Conservation (phyloP, 73 alveolate genomes). For the Halteria grandinella region DNA sequence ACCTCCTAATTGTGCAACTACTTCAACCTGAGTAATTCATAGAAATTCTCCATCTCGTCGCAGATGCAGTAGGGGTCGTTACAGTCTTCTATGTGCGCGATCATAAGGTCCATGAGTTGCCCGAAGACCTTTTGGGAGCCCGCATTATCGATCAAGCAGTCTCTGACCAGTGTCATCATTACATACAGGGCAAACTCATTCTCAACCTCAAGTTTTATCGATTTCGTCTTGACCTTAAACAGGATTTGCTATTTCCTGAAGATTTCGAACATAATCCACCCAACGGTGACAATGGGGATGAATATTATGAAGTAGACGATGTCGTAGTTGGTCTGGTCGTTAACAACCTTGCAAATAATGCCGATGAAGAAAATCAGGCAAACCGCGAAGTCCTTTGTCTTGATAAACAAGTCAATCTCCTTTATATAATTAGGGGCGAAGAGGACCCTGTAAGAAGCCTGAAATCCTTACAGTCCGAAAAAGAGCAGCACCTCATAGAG, state of each 20-base stretch:
- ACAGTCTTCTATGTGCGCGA: slow-evolving; percentile 14
- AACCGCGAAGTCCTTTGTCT: background rate
- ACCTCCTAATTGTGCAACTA: background rate
- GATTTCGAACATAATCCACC: slow-evolving; percentile 18
- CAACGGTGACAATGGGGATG: background rate
- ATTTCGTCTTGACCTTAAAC: background rate
- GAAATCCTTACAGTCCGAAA: background rate
- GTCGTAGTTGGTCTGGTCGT: background rate
- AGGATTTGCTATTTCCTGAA: background rate
- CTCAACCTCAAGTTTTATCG: slow-evolving; percentile 19
- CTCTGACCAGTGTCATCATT: background rate
- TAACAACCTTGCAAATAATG: background rate
- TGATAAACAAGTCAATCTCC: background rate
- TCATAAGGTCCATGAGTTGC: background rate
- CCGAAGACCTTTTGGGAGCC: background rate
- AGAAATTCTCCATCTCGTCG: slow-evolving; percentile 8
- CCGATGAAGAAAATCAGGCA: background rate
- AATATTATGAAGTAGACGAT: slow-evolving; percentile 10
- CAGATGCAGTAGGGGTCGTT: slow-evolving; percentile 18
- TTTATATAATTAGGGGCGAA: slow-evolving; percentile 6
- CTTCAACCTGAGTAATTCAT: slow-evolving; percentile 7
- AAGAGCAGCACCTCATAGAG: background rate
- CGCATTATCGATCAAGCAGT: background rate
- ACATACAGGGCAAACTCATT: slow-evolving; percentile 13
- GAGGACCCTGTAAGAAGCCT: slow-evolving; percentile 7